Evolutionary conservation across 2,329 filamentous ascomycete species (phyloP), one percentile per base, ranked within the genome.

Genomic region (Acrocalymma vagum): DNA sequence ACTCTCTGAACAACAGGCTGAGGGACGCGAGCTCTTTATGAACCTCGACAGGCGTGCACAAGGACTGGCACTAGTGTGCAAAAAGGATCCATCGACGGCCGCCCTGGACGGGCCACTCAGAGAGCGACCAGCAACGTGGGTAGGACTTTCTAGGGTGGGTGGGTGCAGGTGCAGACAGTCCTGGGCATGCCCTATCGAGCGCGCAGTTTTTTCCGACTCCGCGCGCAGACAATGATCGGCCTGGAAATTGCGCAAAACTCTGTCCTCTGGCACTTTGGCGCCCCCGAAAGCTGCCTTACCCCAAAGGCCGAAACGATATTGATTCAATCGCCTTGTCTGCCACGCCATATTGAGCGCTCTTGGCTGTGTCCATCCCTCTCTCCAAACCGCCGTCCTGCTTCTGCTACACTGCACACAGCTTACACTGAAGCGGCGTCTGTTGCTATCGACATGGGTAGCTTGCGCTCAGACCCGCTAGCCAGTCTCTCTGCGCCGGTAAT

Each of bases 21-120:
- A 35, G 42, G 38, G 25, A 24, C 15, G 34, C n/a, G 39, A 35
- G 37, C 26, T 40, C 38, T 56, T 53, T 48, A 57, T 42, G 38
- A 45, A 41, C 26, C 28, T 18, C 30, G n/a, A 5, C 17, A 18
- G 27, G 34, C 24, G 30, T 35, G 42, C 47, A 50, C 42, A 42
- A 38, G 23, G 13, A 16, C n/a, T n/a, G 22, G 35, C 38, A 25
- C 35, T 45, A 48, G 45, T 29, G 29, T 16, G 15, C 16, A 22
- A 15, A 16, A 4, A 4, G 25, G 21, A 14, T 30, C n/a, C n/a
- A 10, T 22, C 31, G 39, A 36, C 31, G n/a, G 17, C 22, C 20
- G 32, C 15, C 17, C 30, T 18, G 11, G 17, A 25, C 25, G 15
- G 42, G 31, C 38, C 42, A 46, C 10, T 49, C 18, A 44, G 30